Evolutionary conservation across 257 asterid species (phyloP), one percentile per base, ranked within the genome.

Genomic region (Gardenia jasminoides): DNA sequence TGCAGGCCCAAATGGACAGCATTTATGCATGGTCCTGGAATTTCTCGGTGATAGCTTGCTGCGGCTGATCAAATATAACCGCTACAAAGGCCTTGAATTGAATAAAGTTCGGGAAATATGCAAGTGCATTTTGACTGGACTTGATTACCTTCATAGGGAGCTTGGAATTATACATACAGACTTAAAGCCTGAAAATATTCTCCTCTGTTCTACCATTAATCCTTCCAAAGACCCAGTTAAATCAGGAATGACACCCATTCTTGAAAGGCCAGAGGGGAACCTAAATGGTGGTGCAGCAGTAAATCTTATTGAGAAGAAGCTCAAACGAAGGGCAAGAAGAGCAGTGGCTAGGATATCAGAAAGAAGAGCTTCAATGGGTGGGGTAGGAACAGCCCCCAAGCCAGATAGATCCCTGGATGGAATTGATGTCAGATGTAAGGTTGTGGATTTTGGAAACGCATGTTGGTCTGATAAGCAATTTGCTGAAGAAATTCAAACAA

Each of bases 361-460:
- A 77, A 90, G 94, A 83, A 89, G 94, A 75, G 39, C 80, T 73
- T 87, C 92, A 28, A 82, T 91, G 95, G 97, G 93, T 78, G 97
- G 91, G 43, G 84, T 83, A 26, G 90, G 86, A 50, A 79, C 80
- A 71, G 75, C 33, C 72, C 87, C 90, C 50, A 93, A 93, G 87
- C 92, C 96, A 76, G 87, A 87, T 20, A 89, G 94, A 83, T 80
- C 86, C 81, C 86, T 96, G 86, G 97, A 93, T 80, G 97, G 94
- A 82, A 90, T 96, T 75, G 97, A 88, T 77, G 59, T 96, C 85
- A 87, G 87, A 80, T 96, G 99, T 75, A 96, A 93, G 87, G 88
- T 96, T 82, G 99, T 96, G 78, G 99, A 96, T 88, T 96, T 96
- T 72, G 99, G 99, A 86, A 93, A 89, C 89, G 99, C 98, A 26